Percentiles rank a stretch among this genome's conserved stretches.
Conservation (phyloP, 352 stramenopile genomes). For the Phytophthora colocasiae region DNA sequence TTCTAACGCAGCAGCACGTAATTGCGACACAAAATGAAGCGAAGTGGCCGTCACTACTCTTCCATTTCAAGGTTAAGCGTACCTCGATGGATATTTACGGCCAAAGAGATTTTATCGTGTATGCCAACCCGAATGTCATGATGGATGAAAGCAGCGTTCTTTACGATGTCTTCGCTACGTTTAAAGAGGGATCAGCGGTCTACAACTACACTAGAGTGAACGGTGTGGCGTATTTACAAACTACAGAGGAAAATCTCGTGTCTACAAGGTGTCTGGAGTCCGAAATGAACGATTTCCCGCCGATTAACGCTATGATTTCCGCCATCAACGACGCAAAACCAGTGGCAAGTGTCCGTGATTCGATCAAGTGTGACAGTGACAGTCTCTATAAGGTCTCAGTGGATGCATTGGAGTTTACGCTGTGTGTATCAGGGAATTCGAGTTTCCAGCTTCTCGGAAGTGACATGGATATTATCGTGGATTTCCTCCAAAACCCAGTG, state of each 20-base stretch:
- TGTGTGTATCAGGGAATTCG: slow-evolving; percentile 5
- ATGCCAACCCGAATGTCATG: slow-evolving; percentile 29
- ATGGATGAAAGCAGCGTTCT: slow-evolving; percentile 16
- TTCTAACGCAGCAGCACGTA: not conserved
- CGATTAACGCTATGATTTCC: slow-evolving; percentile 30
- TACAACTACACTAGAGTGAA: slow-evolving; percentile 41
- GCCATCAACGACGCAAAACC: slow-evolving; percentile 18
- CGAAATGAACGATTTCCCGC: slow-evolving; percentile 23
- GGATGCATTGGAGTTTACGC: slow-evolving; percentile 10
- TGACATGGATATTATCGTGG: slow-evolving; percentile 28
- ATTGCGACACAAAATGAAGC: not conserved
- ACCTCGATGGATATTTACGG: slow-evolving; percentile 37
- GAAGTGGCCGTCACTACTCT: slow-evolving; percentile 30
- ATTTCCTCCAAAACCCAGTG: slow-evolving; percentile 11
- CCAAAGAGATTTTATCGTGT: slow-evolving; percentile 29
- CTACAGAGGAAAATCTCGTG: not conserved
- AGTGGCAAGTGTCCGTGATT: slow-evolving; percentile 2
- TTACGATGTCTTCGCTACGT: slow-evolving; percentile 31
- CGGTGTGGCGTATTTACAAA: slow-evolving; percentile 31
- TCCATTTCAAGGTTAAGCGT: slow-evolving; percentile 41
- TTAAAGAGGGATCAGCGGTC: slow-evolving; percentile 8
- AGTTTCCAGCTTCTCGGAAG: slow-evolving; percentile 20
- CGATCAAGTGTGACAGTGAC: slow-evolving; percentile 4
- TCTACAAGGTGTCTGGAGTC: slow-evolving; percentile 23
- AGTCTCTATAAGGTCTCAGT: slow-evolving; percentile 17